Conservation (phyloP, 2,329 filamentous ascomycete genomes). For the Endothia cerciana region DNA sequence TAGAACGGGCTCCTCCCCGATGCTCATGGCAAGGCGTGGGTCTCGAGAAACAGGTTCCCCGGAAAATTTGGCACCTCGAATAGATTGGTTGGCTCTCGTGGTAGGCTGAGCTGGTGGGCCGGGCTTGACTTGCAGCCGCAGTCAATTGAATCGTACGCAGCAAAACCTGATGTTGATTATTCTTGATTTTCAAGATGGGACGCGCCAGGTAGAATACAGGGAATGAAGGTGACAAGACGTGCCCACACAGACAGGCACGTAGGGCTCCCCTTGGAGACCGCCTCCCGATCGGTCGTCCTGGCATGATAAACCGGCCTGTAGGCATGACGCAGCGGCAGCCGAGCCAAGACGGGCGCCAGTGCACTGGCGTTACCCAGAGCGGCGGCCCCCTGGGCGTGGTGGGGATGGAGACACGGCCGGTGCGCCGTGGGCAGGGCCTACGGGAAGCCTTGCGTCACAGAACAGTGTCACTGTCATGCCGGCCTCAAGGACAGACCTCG, state of each 20-base stretch:
- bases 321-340: slow-evolving; percentile 21
- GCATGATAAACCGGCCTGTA: not conserved
- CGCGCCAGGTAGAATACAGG: not conserved
- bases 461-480: slow-evolving; percentile 6
- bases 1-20: slow-evolving; percentile 14
- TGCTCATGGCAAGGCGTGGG: not conserved
- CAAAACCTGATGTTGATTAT: not conserved
- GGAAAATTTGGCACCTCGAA: slow-evolving; percentile 1
- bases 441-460: not conserved
- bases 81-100: slow-evolving; percentile 9
- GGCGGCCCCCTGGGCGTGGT: not conserved
- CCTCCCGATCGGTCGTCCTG: not conserved
- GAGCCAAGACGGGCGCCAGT: slow-evolving; percentile 24
- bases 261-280: not conserved
- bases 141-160: not conserved
- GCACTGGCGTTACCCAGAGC: slow-evolving; percentile 12
- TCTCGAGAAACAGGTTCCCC: slow-evolving; percentile 13
- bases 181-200: not conserved
- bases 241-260: too few relatives aligned
- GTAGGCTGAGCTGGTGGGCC: not conserved
- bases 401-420: not conserved
- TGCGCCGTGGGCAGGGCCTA: not conserved
- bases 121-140: not conserved
- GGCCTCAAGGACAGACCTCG: not conserved
- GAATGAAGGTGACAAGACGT: not conserved